Percentiles rank a stretch among this genome's conserved stretches.
phyloP scores from a whole-genome alignment of 495 filamentous ascomycete species.

The Parachaetomium inaequale region DNA sequence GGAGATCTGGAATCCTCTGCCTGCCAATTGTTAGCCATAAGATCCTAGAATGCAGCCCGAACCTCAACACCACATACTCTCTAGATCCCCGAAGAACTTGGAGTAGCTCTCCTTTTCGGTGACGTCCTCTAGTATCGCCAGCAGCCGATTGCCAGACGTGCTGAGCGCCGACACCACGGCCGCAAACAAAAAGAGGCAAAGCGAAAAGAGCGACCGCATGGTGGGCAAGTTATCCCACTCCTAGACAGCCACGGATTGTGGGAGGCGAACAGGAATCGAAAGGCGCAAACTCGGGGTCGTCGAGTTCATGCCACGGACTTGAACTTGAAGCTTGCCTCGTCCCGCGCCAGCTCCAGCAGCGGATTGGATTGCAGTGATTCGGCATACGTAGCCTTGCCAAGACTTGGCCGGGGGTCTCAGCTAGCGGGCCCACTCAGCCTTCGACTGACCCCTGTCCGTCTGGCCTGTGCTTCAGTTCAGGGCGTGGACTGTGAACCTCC shows the following conservation, averaged over 20 bases:
- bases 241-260: slow-evolving; percentile 15
- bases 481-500: not conserved
- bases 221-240: slow-evolving; percentile 30
- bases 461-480: slow-evolving; percentile 3
- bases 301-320: slow-evolving; percentile 25
- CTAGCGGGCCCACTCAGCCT: slow-evolving; percentile 13
- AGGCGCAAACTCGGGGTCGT: slow-evolving; percentile 12
- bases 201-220: slow-evolving; percentile 75
- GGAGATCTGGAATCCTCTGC: slow-evolving; percentile 71
- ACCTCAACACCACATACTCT: slow-evolving; percentile 52
- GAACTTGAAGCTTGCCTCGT: slow-evolving; percentile 16
- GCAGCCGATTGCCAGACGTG: slow-evolving; percentile 71
- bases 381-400: slow-evolving; percentile 43
- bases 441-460: slow-evolving; percentile 2
- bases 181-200: slow-evolving; percentile 61
- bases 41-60: not conserved
- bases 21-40: slow-evolving; percentile 45
- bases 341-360: slow-evolving; percentile 8
- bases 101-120: slow-evolving; percentile 76
- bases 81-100: slow-evolving; percentile 74
- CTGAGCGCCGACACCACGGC: slow-evolving; percentile 71
- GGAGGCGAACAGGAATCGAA: slow-evolving; percentile 11
- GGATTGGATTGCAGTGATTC: slow-evolving; percentile 16
- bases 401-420: slow-evolving; percentile 13
- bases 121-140: slow-evolving; percentile 82